Conservation (phyloP, 495 filamentous ascomycete genomes). For the Penicillium desertorum region DNA sequence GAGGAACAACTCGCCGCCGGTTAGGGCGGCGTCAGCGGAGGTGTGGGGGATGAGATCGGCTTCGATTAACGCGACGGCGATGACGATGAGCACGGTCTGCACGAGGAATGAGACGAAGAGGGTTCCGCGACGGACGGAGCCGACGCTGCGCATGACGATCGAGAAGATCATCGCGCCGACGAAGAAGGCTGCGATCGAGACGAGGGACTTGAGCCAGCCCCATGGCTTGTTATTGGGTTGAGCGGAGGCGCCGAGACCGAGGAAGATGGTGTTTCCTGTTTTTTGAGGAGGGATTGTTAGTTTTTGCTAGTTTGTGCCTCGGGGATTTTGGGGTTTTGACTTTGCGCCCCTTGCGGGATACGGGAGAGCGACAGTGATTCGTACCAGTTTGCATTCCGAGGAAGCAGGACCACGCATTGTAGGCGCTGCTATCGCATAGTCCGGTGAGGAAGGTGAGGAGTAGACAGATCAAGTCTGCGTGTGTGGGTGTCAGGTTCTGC, state of each 20-base stretch:
- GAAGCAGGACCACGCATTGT: slow-evolving; percentile 63
- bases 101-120: slow-evolving; percentile 57
- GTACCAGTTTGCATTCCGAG: slow-evolving; percentile 65
- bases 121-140: slow-evolving; percentile 49
- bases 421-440: slow-evolving; percentile 60
- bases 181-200: slow-evolving; percentile 59
- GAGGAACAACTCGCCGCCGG: slow-evolving; percentile 40
- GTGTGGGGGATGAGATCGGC: slow-evolving; percentile 47
- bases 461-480: slow-evolving; percentile 56
- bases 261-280: slow-evolving; percentile 65
- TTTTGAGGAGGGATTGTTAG: neutral
- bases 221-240: slow-evolving; percentile 52
- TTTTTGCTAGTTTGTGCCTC: neutral
- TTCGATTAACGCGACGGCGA: slow-evolving; percentile 60
- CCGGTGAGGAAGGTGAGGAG: slow-evolving; percentile 58
- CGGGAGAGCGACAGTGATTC: slow-evolving; percentile 27
- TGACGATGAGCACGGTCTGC: slow-evolving; percentile 54
- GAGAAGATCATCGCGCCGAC: slow-evolving; percentile 53
- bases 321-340: neutral
- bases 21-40: slow-evolving; percentile 25
- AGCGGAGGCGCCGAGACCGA: slow-evolving; percentile 60
- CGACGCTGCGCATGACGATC: slow-evolving; percentile 33
- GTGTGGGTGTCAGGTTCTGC: slow-evolving; percentile 37
- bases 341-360: slow-evolving; percentile 17
- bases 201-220: slow-evolving; percentile 63